Evolutionary conservation across 495 filamentous ascomycete genomes (phyloP).

Genomic region (Monascus purpureus): DNA sequence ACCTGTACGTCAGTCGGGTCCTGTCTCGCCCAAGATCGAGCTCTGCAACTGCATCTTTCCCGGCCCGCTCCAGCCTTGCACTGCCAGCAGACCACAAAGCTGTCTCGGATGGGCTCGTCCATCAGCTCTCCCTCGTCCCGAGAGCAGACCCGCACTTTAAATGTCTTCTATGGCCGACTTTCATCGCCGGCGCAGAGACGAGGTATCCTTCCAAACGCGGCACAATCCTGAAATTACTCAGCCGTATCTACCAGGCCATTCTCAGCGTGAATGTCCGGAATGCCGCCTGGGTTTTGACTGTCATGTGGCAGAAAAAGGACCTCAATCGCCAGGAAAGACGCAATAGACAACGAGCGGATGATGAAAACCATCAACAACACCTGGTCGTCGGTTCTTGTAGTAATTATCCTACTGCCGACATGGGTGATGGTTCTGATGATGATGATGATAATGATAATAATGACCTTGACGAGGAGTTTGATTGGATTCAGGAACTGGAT

Average conservation of each 20-base stretch:
- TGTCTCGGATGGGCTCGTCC: slow-evolving; percentile 21
- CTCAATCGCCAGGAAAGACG: slow-evolving; percentile 6
- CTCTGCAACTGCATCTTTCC: slow-evolving; percentile 14
- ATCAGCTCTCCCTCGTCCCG: slow-evolving; percentile 23
- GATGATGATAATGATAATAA: slow-evolving; percentile 8
- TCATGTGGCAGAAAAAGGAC: slow-evolving; percentile 36
- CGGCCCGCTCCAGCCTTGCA: slow-evolving; percentile 13
- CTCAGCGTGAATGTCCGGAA: slow-evolving; percentile 33
- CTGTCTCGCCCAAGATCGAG: slow-evolving; percentile 20
- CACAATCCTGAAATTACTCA: slow-evolving; percentile 22
- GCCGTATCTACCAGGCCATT: slow-evolving; percentile 23
- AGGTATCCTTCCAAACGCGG: slow-evolving; percentile 19
- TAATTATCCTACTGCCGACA: neutral
- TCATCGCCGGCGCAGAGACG: slow-evolving; percentile 34
- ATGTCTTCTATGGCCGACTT: slow-evolving; percentile 35
- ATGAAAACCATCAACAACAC: no score
- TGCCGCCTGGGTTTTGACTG: slow-evolving; percentile 29
- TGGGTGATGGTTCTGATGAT: neutral
- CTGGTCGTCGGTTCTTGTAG: neutral
- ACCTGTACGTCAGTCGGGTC: slow-evolving; percentile 32
- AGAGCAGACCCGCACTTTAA: slow-evolving; percentile 31
- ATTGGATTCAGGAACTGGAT: slow-evolving; percentile 34
- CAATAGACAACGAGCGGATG: slow-evolving; percentile 1
- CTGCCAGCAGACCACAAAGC: slow-evolving; percentile 21
- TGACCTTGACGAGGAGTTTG: slow-evolving; percentile 20